Conservation (phyloP, 345 rosid genomes). For the Syzygium oleosum region DNA sequence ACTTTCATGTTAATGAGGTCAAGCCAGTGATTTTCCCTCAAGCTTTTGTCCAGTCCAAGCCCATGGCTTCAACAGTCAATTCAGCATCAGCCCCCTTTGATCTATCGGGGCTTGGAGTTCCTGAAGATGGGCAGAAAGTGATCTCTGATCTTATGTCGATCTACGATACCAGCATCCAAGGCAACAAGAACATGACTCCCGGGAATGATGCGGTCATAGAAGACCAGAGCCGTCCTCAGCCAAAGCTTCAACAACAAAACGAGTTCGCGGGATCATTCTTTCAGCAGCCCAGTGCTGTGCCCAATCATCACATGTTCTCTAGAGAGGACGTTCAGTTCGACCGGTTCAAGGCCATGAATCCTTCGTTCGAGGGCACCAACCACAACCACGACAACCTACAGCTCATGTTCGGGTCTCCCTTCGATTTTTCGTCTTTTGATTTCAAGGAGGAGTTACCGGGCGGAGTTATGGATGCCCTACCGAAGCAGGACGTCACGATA, state of each 20-base stretch:
- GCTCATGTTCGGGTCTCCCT: constrained; percentile 56
- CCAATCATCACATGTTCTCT: constrained; percentile 33
- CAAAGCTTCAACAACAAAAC: constrained; percentile 48
- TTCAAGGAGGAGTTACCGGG: constrained; percentile 64
- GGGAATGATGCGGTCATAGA: constrained; percentile 23
- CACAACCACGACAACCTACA: constrained; percentile 24
- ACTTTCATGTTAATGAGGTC: constrained; percentile 63
- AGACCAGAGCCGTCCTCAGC: constrained; percentile 29
- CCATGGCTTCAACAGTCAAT: constrained; percentile 18
- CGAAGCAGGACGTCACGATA: constrained; percentile 58
- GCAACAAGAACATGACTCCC: constrained; percentile 28
- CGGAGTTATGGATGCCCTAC: constrained; percentile 37
- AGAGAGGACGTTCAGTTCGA: constrained; percentile 45
- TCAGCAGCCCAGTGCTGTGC: constrained; percentile 40
- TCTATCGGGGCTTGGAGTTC: constrained; percentile 66
- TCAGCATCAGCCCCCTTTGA: constrained; percentile 38
- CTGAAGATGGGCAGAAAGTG: constrained; percentile 91
- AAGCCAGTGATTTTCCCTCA: constrained; percentile 66
- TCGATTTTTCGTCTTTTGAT: constrained; percentile 51
- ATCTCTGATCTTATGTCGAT: constrained; percentile 79
- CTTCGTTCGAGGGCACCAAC: constrained; percentile 18
- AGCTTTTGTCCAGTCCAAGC: constrained; percentile 42
- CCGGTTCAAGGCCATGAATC: constrained; percentile 26
- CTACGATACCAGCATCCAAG: constrained; percentile 56
- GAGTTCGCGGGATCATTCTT: constrained; percentile 46